Base-by-base conservation (phyloP, 1,284 basidiomycete species). In the Limonomyces culmigenus region DNA sequence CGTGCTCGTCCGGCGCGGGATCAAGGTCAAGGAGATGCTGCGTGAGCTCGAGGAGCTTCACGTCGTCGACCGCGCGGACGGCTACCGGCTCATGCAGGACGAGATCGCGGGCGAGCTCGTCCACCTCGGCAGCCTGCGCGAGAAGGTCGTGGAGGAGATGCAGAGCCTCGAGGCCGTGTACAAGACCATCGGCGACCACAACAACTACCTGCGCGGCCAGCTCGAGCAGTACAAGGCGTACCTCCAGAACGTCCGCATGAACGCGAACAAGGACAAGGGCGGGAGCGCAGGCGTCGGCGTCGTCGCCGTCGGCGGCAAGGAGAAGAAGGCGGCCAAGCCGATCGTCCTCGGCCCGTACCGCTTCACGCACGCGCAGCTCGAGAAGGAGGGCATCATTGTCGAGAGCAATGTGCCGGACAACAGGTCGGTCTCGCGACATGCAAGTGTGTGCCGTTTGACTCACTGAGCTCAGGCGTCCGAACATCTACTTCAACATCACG, bases 211-310 rank as follows among this genome's bases (percentile, higher is more conserved):
- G 53, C 72, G 92, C 32, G 76, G 76, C 18, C 95, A 99, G 59
- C 70, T 99, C 43, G 95, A 98, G 58, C 92, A 97, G 61, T 98
- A 99, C 72, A 98, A 98, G 65, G 91, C 89, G 25, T 99, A 99
- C 56, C 67, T 99, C 14, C 88, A 93, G 62, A 99, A 99, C 52
- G 93, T 97, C 18, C 75, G 95, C 20, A 64, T 93, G 47, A 93
- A 86, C 12, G 73, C 84, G 36, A 67, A 74, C 37, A 89, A 89
- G 58, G 86, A 87, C 43, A 87, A 87, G 55, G 81, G 81, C 16
- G 67, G 68, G 32, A 72, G 73, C 21, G 86, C 76, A 3, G 91
- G 78, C 29, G 91, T 98, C 3, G 93, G 95, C 29, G 93, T 99
- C 23, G 81, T 97, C 34, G 83, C 79, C 2, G 87, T 98, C 23